A percentile compares a stretch with the other conserved stretches of the same genome.
phyloP scores from a whole-genome alignment of 768 basidiomycete genomes.

The Lenzites betulinus region DNA sequence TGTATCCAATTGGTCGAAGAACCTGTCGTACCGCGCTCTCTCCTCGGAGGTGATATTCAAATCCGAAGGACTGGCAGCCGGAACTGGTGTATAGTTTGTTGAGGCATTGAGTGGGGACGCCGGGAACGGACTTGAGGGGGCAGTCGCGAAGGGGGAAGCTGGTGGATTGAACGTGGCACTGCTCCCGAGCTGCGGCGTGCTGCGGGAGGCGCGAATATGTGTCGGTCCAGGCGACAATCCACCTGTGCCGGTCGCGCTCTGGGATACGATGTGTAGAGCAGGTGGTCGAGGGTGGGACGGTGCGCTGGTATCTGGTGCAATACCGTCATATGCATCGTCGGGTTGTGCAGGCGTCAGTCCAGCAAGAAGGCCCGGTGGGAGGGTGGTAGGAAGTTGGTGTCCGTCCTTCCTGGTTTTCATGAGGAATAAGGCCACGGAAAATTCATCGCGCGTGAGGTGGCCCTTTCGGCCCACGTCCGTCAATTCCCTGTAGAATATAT shows the following conservation, averaged over 20 bases:
- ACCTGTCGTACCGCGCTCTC: constrained; percentile 74
- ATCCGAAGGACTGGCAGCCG: constrained; percentile 12
- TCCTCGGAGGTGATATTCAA: constrained; percentile 86
- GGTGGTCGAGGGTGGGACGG: neutral
- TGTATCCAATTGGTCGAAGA: constrained; percentile 85
- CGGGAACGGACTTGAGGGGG: constrained; percentile 6
- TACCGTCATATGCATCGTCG: constrained; percentile 13
- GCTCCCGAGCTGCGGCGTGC: constrained; percentile 6
- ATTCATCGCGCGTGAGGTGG: constrained; percentile 20
- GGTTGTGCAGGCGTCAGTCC: neutral
- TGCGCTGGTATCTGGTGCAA: neutral
- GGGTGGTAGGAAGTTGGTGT: constrained; percentile 18
- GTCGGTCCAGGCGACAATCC: neutral
- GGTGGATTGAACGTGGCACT: neutral
- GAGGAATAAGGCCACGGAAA: constrained; percentile 24
- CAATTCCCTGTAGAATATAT: constrained; percentile 13
- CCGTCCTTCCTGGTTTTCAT: constrained; percentile 23
- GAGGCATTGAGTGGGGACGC: constrained; percentile 10
- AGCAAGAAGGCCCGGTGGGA: constrained; percentile 12
- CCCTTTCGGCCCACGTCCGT: constrained; percentile 21
- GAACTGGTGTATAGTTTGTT: constrained; percentile 1
- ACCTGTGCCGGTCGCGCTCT: neutral
- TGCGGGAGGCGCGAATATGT: constrained; percentile 9
- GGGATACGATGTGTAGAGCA: neutral
- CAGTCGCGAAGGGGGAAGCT: neutral